Base-by-base conservation (phyloP, 139 green algal species). In the Yamagishiella unicocca region DNA sequence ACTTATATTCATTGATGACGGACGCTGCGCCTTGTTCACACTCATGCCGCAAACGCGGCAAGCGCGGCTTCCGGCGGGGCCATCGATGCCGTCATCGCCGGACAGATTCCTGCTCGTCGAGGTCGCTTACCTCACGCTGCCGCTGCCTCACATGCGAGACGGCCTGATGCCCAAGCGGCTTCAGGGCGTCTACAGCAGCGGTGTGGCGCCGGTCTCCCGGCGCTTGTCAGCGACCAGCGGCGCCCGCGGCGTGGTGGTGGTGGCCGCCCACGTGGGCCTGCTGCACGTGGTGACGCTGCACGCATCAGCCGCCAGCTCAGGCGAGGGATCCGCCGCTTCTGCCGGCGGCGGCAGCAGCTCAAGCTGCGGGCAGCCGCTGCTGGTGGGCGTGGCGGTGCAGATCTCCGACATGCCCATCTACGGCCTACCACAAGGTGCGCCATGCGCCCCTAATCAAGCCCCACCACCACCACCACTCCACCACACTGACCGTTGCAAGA, bases 241-340 rank as follows among this genome's bases (percentile, higher is more conserved):
- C 2, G 79, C 61, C 4, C 79, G 79, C 2, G 79, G 58, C 1
- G 61, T 85, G 40, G 53, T 62, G 21, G 80, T 77, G 43, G 80
- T 27, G 0, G 64, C 80, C 0, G 54, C 54, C 21, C 80, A 86
- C n/a, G 66, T 50, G 42, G 80, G 64, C 22, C 9, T 67, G n/a
- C 80, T 86, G 8, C 80, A 86, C 80, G 64, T 86, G 2, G 12
- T 86, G 10, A 86, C 80, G 0, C 61, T 86, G 2, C 43, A 77
- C n/a, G n/a, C n/a, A n/a, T 29, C 1, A 1, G 10, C 12, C 1
- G 12, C 27, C 42, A 9, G 27, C 71, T 37, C 27, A 33, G 71
- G 38, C 29, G 24, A 35, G 31, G 62, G 62, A 21, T 10, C 22
- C 21, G 62, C 40, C 1, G 35, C 50, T 7, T 29, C 46, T 19